Evolutionary conservation across 2,329 filamentous ascomycete species (phyloP), one percentile per base, ranked within the genome.

Genomic region (Calonectria ilicicola): DNA sequence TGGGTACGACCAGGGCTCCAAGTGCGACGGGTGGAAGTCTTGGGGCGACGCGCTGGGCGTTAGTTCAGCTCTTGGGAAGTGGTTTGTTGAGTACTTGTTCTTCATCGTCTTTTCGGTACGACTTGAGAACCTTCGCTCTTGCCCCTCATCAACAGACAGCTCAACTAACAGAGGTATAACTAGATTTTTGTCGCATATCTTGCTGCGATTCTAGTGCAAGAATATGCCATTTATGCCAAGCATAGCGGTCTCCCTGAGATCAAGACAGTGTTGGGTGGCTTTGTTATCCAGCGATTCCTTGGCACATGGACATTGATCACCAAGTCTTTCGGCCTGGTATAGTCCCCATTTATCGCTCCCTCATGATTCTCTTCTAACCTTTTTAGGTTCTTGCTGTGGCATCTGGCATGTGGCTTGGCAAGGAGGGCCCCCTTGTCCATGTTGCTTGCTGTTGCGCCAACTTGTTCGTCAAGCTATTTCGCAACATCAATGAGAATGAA

Each of bases 161-260:
- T 26, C 32, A 35, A 26, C 75, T 82, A 74, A 80, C 78, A 49
- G 35, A 32, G 3, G 27, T 12, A 15, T 9, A 5, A 53, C 19
- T 19, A 96, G 93, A 88, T 96, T 12, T 79, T 93, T 9, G 96
- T 98, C 81, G 96, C 96, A 29, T 88, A 91, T 44, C 91, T 89
- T 70, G 95, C 97, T 12, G 94, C 93, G 66, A 82, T 96, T 66
- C 86, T 98, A 67, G 96, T 98, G 17, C 91, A 93, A 78, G 91
- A 93, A 78, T 98, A 96, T 83, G 95, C 95, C 27, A 88, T 94
- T 6, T 95, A 98, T 84, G 96, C 96, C 60, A 96, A 94, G 82
- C 96, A 98, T 81, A 98, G 95, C 82, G 96, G 96, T 84, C 98
- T 99, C 78, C 95, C 96, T 7, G 96, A 99, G 86, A 97, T 99